phyloP scores from a whole-genome alignment of 1,284 basidiomycete genomes.

The Hortiboletus rubellus region DNA sequence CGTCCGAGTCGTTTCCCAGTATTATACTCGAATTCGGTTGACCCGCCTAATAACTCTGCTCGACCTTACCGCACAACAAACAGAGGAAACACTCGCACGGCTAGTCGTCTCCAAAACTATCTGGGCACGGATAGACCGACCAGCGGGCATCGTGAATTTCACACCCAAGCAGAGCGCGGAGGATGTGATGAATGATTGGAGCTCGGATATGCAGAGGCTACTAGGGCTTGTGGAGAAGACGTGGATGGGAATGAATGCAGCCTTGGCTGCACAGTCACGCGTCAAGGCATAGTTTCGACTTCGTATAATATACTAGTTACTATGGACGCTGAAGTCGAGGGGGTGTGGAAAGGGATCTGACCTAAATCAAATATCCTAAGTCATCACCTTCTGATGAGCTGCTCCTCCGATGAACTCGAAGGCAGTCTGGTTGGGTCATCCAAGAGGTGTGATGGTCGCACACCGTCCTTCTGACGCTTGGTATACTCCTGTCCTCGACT shows the following conservation, averaged over 20 bases:
- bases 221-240: conserved; percentile 80
- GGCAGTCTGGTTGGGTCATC: conserved; percentile 20
- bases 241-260: conserved; percentile 89
- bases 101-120: conserved; percentile 91
- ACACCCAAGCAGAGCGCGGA: conserved; percentile 75
- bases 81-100: conserved; percentile 86
- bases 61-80: conserved; percentile 79
- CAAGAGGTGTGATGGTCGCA: conserved; percentile 56
- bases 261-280: conserved; percentile 75
- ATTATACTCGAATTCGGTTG: conserved; percentile 94
- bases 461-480: conserved; percentile 66
- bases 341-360: conserved; percentile 3
- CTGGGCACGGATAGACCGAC: conserved; percentile 94
- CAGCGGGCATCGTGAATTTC: conserved; percentile 88
- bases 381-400: conserved; percentile 22
- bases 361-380: conserved; percentile 6
- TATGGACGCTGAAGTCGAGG: conserved; percentile 6
- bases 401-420: conserved; percentile 18
- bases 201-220: conserved; percentile 90
- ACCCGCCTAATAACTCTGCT: conserved; percentile 83
- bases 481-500: conserved; percentile 69
- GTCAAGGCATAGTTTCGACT: conserved; percentile 46
- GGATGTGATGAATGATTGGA: conserved; percentile 96
- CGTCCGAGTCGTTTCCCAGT: conserved; percentile 90
- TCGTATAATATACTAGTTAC: conserved; percentile 21